Base-by-base conservation (phyloP, 805 yeast species). In the Ogataea glucozyma region DNA sequence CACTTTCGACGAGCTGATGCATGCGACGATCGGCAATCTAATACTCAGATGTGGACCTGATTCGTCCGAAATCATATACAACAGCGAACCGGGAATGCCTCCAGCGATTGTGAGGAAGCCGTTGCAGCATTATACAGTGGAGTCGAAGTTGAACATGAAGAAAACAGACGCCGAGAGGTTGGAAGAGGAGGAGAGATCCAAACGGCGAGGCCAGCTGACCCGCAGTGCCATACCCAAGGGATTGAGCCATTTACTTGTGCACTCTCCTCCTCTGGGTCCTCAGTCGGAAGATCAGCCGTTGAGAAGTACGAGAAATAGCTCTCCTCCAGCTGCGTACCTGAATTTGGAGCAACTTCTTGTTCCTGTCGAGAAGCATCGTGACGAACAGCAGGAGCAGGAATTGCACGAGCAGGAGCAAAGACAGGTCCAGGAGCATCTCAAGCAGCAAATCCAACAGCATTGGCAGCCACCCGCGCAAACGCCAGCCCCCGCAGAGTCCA, bases 1-100 rank as follows among this genome's bases (percentile, higher is more conserved):
- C 52, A 79, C 84, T 1, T 81, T 81, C 62, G 88, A 81, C 55
- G 83, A 79, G 51, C 61, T 81, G 44, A 76, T 80, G 79, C 69
- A 72, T 51, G 83, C 85, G 6, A 81, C 87, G 0, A 71, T 80
- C 20, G 82, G 80, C 37, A 79, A 81, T 52, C 62, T 81, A 52
- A 76, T 78, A 42, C 77, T 79, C 43, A 66, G 83, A 53, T 78
- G 84, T 66, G 83, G 84, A 0, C 81, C 83, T 1, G 79, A 78
- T 57, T 74, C 83, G 3, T 69, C 79, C 1, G 83, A 79, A 49
- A 62, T 78, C 20, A 68, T 78, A n/a, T 72, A 73, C 52, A 64
- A 60, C 37, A 53, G 54, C 31, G 64, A 64, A 26, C 70, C 71
- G 7, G 83, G 82, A 14, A 73, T 79, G 76, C 83, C 83, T 11